phyloP scores from a whole-genome alignment of 2,329 filamentous ascomycete species.

The Talaromyces amestolkiae region DNA sequence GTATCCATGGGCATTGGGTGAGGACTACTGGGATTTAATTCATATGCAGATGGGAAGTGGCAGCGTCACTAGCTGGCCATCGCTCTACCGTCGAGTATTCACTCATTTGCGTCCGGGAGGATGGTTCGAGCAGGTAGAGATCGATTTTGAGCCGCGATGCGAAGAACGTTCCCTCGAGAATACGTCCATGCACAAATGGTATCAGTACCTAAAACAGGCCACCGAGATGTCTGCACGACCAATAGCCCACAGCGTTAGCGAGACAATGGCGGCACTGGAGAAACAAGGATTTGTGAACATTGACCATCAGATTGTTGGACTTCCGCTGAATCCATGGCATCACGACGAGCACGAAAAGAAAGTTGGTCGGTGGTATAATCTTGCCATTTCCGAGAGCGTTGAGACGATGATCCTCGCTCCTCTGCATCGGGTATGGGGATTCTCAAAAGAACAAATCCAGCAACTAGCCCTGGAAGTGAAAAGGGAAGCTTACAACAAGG shows the following conservation, averaged over 20 bases:
- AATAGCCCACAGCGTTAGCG: conserved; percentile 60
- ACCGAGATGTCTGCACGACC: conserved; percentile 65
- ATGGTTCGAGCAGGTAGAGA: conserved; percentile 86
- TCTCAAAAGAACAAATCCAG: conserved; percentile 61
- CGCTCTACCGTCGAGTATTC: conserved; percentile 69
- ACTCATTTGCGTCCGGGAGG: conserved; percentile 71
- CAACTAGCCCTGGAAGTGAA: conserved; percentile 63
- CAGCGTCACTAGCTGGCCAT: conserved; percentile 72
- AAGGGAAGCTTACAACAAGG: conserved; percentile 66
- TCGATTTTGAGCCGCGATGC: conserved; percentile 75
- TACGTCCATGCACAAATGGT: conserved; percentile 67
- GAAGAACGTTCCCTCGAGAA: conserved; percentile 61
- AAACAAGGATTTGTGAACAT: conserved; percentile 77
- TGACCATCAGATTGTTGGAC: conserved; percentile 63
- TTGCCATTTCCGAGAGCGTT: conserved; percentile 70
- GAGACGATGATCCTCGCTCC: conserved; percentile 72
- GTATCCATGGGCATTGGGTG: conserved; percentile 65
- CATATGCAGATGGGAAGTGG: conserved; percentile 78
- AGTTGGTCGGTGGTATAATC: conserved; percentile 79
- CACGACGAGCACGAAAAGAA: conserved; percentile 62
- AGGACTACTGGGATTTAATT: conserved; percentile 75
- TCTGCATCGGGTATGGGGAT: conserved; percentile 64
- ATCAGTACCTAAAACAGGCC: conserved; percentile 63
- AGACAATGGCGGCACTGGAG: conserved; percentile 61
- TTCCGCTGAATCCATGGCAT: conserved; percentile 75